Evolutionary conservation across 2,329 filamentous ascomycete genomes (phyloP), one percentile per base, ranked within the genome.

Genomic region (Phialocephala subalpina): DNA sequence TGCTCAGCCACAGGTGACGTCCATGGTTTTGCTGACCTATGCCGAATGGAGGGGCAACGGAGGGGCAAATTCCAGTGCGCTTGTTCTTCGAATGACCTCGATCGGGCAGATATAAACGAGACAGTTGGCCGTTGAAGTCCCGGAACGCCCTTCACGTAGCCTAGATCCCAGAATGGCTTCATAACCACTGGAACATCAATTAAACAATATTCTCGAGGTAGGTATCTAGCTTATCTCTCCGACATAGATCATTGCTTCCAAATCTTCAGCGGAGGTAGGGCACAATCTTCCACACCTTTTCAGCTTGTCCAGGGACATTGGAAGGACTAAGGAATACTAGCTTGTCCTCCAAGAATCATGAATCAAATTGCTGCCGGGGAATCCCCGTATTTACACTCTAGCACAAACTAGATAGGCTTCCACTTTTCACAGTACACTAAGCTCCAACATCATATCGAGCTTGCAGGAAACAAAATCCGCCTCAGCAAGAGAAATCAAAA

Each of bases 1-100:
- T 53, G 49, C 49, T 29, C 49, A 53, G 49, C 49, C 49, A 53
- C 49, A 53, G 25, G 27, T 53, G 49, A 27, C 49, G 49, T 53
- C 11, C 1, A 4, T 29, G 49, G 29, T 14, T 29, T 27, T n/a
- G 12, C 14, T 18, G 14, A 49, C 45, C n/a, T 22, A 49, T n/a
- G 9, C 45, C 25, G 25, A 53, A 53, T 53, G 22, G 49, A 33
- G 25, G 25, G 25, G 49, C 14, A 27, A 53, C 14, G 49, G 49
- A 53, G 49, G 49, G 49, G 49, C 49, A 29, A 18, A 53, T 29
- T 33, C 25, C 18, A 18, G 49, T 18, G 11, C 27, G 49, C 14
- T 22, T 33, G 5, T 53, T 29, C 18, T 29, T 29, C 27, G 49
- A 53, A 18, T 7, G 25, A 33, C 3, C 25, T 29, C 11, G 49